These are phyloP conservation scores for Fusarium tricinctum DNA, from an alignment of 2,329 filamentous ascomycete genomes.

Conservation along the genomic window DNA sequence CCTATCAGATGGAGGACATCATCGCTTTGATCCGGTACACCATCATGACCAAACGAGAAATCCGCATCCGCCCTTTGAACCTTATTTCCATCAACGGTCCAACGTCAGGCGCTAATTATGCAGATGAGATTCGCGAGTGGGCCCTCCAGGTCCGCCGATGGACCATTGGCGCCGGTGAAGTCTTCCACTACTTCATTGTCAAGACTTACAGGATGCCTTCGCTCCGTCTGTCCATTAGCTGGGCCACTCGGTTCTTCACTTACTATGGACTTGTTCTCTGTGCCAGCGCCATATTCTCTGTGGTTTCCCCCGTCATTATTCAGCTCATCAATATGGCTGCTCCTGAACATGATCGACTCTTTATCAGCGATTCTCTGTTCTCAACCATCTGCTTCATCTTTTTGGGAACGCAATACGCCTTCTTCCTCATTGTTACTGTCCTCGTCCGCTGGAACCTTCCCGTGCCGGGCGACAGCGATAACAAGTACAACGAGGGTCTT, in stretches of 20 bases:
- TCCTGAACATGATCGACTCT: slow-evolving; percentile 14
- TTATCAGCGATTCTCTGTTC: slow-evolving; percentile 22
- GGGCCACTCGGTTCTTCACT: slow-evolving; percentile 33
- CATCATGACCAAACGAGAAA: slow-evolving; percentile 32
- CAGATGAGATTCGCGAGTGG: slow-evolving; percentile 37
- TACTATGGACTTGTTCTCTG: slow-evolving; percentile 37
- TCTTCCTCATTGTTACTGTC: slow-evolving; percentile 21
- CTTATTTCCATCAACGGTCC: slow-evolving; percentile 40
- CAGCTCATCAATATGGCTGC: slow-evolving; percentile 26
- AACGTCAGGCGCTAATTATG: slow-evolving; percentile 32
- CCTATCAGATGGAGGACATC: slow-evolving; percentile 40
- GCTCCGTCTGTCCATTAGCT: slow-evolving; percentile 27
- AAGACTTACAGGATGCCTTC: slow-evolving; percentile 38
- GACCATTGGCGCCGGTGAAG: slow-evolving; percentile 40
- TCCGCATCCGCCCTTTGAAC: slow-evolving; percentile 33
- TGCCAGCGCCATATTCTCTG: slow-evolving; percentile 32
- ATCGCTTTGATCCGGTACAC: slow-evolving; percentile 39
- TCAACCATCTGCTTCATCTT: slow-evolving; percentile 28
- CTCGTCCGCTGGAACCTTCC: slow-evolving; percentile 30
- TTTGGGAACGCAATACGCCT: slow-evolving; percentile 23
- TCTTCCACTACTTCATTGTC: slow-evolving; percentile 42
- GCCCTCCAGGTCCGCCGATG: slow-evolving; percentile 37
- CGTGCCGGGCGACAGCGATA: neutral
- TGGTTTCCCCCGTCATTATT: slow-evolving; percentile 24
- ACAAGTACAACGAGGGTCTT: slow-evolving; percentile 16